Conservation (phyloP, 2,329 filamentous ascomycete species). For the Exophiala sp. region DNA sequence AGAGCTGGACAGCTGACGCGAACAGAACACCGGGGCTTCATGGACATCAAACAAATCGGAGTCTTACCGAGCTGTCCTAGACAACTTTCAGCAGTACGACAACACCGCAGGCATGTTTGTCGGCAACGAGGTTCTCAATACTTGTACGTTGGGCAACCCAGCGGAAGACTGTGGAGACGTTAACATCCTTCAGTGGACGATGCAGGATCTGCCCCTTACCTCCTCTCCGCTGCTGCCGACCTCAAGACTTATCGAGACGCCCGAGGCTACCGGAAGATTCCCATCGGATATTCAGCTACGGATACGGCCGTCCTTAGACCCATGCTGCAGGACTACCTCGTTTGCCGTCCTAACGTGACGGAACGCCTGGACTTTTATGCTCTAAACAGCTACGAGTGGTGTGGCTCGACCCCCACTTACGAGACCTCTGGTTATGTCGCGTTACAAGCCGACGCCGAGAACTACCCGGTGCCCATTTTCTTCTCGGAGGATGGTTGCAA, state of each 20-base stretch:
- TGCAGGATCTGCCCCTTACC: slow-evolving; percentile 66
- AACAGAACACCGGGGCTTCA: slow-evolving; percentile 49
- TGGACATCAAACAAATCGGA: slow-evolving; percentile 70
- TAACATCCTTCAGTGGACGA: slow-evolving; percentile 36
- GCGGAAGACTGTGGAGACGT: slow-evolving; percentile 14
- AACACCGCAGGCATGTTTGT: slow-evolving; percentile 81
- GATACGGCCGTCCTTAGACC: slow-evolving; percentile 67
- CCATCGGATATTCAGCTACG: slow-evolving; percentile 79
- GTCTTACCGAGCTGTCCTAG: slow-evolving; percentile 65
- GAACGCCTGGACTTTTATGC: slow-evolving; percentile 78
- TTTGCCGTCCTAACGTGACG: slow-evolving; percentile 61
- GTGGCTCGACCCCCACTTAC: slow-evolving; percentile 52
- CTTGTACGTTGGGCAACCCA: slow-evolving; percentile 29
- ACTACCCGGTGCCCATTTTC: slow-evolving; percentile 79
- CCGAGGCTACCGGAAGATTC: slow-evolving; percentile 73
- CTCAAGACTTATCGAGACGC: slow-evolving; percentile 72
- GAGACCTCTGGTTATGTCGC: slow-evolving; percentile 61
- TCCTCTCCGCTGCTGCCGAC: slow-evolving; percentile 75
- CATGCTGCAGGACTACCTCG: slow-evolving; percentile 67
- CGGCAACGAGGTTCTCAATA: slow-evolving; percentile 77
- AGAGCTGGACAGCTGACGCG: slow-evolving; percentile 1
- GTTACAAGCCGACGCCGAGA: slow-evolving; percentile 60
- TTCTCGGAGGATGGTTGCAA: slow-evolving; percentile 89
- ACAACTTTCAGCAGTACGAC: slow-evolving; percentile 68
- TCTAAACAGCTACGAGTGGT: slow-evolving; percentile 82